These are phyloP conservation scores for Eucalyptus victrix DNA, from an alignment of 345 rosid genomes.

Conservation along the genomic window DNA sequence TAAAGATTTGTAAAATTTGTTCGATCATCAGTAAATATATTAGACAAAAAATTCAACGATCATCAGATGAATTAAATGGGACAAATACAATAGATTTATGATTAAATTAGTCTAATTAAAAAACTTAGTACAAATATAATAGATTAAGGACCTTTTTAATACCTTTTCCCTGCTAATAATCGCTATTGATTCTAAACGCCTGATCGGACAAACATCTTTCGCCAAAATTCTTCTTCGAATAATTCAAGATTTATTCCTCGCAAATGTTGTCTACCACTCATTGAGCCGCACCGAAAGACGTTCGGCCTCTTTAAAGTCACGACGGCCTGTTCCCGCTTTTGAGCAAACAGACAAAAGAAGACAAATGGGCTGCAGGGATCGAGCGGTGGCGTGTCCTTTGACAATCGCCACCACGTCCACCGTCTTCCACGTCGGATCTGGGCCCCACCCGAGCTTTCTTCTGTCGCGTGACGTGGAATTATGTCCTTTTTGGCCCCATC, in stretches of 20 bases:
- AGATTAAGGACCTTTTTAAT: not conserved
- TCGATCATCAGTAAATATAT: too few relatives aligned
- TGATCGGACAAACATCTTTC: not conserved
- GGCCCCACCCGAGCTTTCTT: not conserved
- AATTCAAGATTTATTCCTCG: not conserved
- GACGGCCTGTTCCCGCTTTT: not conserved
- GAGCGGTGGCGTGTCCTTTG: not conserved
- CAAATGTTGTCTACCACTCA: not conserved
- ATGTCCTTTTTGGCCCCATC: not conserved
- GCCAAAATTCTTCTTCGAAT: not conserved
- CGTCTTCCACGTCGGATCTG: not conserved
- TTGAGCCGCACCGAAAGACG: not conserved
- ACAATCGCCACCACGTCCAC: not conserved
- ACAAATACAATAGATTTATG: fast-evolving
- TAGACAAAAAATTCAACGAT: fast-evolving
- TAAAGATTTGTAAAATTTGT: too few relatives aligned
- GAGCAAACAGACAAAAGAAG: not conserved
- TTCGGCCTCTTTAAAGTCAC: not conserved
- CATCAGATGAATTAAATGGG: fast-evolving
- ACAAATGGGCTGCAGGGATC: not conserved
- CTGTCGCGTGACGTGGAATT: not conserved
- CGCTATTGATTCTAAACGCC: not conserved
- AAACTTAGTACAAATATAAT: not conserved
- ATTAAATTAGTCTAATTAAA: not conserved
- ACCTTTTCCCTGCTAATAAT: not conserved